phyloP scores from a whole-genome alignment of 768 basidiomycete genomes.

The Psilocybe tampanensis region DNA sequence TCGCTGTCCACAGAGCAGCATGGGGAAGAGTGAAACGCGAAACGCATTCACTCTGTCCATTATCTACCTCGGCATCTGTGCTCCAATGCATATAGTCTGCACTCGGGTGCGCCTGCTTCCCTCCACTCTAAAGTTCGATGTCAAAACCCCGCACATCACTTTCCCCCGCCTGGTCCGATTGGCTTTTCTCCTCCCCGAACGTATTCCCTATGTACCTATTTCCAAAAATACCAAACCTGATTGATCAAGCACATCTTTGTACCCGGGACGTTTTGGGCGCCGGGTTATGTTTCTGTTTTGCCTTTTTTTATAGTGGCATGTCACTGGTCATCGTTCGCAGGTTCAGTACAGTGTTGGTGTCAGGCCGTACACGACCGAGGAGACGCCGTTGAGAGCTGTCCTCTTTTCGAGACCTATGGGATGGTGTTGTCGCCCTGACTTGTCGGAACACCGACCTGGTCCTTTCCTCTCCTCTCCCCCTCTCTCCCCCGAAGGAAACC shows the following conservation, averaged over 20 bases:
- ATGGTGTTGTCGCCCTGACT: too few species aligned
- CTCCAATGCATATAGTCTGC: too few species aligned
- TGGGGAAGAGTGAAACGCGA: too few species aligned
- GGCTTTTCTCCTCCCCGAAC: not conserved
- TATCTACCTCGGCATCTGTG: too few species aligned
- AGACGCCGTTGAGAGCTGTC: slow-evolving; percentile 9
- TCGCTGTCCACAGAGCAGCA: too few species aligned
- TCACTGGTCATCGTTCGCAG: not conserved
- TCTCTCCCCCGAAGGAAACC: not conserved
- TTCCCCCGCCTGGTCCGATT: not conserved
- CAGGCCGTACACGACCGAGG: slow-evolving; percentile 5
- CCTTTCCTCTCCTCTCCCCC: not conserved
- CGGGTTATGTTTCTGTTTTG: too few species aligned
- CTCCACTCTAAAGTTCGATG: not conserved
- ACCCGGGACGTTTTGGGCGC: not conserved
- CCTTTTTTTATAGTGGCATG: not conserved
- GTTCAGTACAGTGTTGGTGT: too few species aligned
- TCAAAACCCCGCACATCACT: not conserved
- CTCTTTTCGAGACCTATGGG: too few species aligned
- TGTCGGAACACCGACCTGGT: not conserved
- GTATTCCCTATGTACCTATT: not conserved
- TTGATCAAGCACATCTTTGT: not conserved
- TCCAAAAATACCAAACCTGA: not conserved
- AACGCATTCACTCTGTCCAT: too few species aligned
- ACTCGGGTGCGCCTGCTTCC: not conserved